These are phyloP conservation scores for Fomitopsis betulina DNA, from an alignment of 1,284 basidiomycete species.

Conservation along the genomic window DNA sequence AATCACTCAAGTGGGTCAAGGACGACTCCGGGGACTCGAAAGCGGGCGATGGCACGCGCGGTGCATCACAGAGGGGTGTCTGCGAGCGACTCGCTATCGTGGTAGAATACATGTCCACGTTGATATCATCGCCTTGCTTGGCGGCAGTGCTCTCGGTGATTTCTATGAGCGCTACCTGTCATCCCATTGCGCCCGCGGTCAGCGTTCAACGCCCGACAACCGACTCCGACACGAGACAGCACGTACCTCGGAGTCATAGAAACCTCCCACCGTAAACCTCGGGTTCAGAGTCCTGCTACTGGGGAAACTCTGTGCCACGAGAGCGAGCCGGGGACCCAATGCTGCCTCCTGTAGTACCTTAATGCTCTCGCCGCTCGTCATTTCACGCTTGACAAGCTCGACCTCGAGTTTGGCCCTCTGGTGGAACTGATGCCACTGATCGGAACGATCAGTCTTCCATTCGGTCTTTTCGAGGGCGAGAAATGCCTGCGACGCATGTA, in stretches of 20 bases:
- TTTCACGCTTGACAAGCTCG: not conserved
- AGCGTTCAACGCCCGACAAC: not conserved
- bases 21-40: too few species aligned
- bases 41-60: too few species aligned
- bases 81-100: too few species aligned
- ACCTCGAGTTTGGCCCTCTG: not conserved
- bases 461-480: not conserved
- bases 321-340: constrained; percentile 30
- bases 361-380: not conserved
- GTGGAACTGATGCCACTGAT: not conserved
- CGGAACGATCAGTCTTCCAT: not conserved
- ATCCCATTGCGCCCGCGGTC: too few species aligned
- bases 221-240: not conserved
- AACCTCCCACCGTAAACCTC: not conserved
- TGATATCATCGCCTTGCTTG: too few species aligned
- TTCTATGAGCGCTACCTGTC: too few species aligned
- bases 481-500: not conserved
- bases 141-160: too few species aligned
- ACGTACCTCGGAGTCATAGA: not conserved
- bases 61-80: too few species aligned
- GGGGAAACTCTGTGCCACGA: constrained; percentile 27
- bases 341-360: not conserved
- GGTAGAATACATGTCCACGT: too few species aligned
- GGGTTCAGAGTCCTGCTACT: not conserved
- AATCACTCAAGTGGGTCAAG: too few species aligned